Evolutionary conservation across 106 monocot species (phyloP).

Genomic region (Gastrodia elata): DNA sequence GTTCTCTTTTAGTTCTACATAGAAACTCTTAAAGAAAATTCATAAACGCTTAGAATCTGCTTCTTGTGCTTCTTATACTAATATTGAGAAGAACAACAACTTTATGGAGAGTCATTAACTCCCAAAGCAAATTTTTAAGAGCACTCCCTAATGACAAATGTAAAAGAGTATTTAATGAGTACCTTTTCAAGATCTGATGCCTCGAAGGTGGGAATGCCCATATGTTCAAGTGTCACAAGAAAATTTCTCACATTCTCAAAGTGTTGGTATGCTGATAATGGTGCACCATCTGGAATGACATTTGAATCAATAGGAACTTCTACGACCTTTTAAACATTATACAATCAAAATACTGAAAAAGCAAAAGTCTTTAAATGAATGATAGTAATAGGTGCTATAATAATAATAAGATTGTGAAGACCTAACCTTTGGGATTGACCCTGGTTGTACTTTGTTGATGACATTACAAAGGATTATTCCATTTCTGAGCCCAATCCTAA

Average conservation of each 20-base stretch:
- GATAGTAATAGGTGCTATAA: no score
- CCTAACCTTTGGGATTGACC: constrained; percentile 71
- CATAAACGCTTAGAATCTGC: not conserved
- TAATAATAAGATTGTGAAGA: not conserved
- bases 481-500: constrained; percentile 61
- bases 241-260: constrained; percentile 84
- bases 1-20: not conserved
- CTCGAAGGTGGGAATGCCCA: constrained; percentile 83
- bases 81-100: not conserved
- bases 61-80: not conserved
- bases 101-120: no score
- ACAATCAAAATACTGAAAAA: not conserved
- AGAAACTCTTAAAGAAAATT: not conserved
- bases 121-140: not conserved
- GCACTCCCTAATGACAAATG: no score
- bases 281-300: constrained; percentile 42
- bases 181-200: constrained; percentile 79
- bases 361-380: not conserved
- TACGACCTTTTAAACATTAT: constrained; percentile 36
- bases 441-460: constrained; percentile 74
- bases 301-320: constrained; percentile 34
- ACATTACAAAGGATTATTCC: constrained; percentile 90
- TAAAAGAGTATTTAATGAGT: not conserved
- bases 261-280: constrained; percentile 67
- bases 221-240: constrained; percentile 43